Evolutionary conservation across 768 basidiomycete species (phyloP), one percentile per base, ranked within the genome.

Genomic region (Collybiopsis confluens): DNA sequence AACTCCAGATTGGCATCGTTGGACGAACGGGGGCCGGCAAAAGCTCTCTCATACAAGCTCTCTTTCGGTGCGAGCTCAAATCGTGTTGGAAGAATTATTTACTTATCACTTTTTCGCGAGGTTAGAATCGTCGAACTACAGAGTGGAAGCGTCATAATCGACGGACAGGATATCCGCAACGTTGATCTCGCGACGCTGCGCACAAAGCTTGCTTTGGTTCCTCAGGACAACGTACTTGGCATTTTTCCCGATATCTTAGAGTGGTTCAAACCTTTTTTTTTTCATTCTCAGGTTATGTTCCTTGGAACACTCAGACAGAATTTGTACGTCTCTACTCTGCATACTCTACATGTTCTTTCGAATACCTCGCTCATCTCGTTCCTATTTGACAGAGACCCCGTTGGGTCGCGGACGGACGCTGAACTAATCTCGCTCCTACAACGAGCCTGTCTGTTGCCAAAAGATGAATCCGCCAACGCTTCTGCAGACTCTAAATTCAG

Each of bases 401-500:
- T 78, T 56, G 66, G 65, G 10, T 54, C 71, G 2, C 69, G 72
- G n/a, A 81, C 80, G 1, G 86, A 88, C 63, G 80, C 78, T 0
- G 81, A 85, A 59, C 64, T 86, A 15, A 79, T 89, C 36, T 76
- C 80, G 1, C 75, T 80, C 16, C 75, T 89, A 2, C 80, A 79
- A 50, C 68, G 82, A 44, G 78, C 83, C 10, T 82, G 79, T 68
- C 71, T 89, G 10, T 73, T 88, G 11, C 82, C 81, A 1, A 65
- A 69, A 20, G 71, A 74, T 30, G 80, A 79, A 7, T 30, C 68
- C 8, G 48, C 68, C n/a, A 73, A 82, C 58, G 65, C 80, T 15
- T 59, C 63, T 38, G 73, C 76, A 7, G 78, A 83, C 55, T 73
- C 79, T 15, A 90, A 90, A 63, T 88, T 88, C 67, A 80, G 80